phyloP scores from a whole-genome alignment of 768 basidiomycete species.

The Leccinum variicolor region DNA sequence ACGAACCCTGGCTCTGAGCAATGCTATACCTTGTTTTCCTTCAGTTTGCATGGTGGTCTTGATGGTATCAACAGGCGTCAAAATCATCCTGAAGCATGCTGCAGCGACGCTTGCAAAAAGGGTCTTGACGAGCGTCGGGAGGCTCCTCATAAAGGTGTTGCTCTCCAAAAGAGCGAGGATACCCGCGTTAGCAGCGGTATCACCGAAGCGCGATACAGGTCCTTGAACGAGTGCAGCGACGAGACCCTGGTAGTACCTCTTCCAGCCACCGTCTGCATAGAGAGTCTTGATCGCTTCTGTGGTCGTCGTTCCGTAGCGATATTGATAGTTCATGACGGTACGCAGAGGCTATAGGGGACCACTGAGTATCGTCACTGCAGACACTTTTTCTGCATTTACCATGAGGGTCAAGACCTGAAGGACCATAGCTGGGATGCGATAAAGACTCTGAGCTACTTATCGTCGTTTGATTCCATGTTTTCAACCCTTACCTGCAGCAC shows the following conservation, averaged over 20 bases:
- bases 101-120: conserved; percentile 75
- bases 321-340: conserved; percentile 98
- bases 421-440: conserved; percentile 68
- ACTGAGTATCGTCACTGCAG: background rate
- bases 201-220: conserved; percentile 83
- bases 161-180: conserved; percentile 82
- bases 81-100: conserved; percentile 83
- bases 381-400: conserved; percentile 30
- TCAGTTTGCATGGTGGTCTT: conserved; percentile 97
- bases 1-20: conserved; percentile 62
- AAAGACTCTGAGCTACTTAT: conserved; percentile 1
- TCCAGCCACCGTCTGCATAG: conserved; percentile 74
- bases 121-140: conserved; percentile 70
- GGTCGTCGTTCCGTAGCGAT: conserved; percentile 79
- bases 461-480: background rate
- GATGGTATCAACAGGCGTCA: conserved; percentile 90
- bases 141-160: conserved; percentile 62
- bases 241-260: conserved; percentile 87
- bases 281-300: conserved; percentile 63
- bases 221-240: conserved; percentile 84
- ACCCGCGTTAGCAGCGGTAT: conserved; percentile 92
- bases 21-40: conserved; percentile 62
- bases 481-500: conserved; percentile 62
- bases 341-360: conserved; percentile 62
- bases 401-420: conserved; percentile 89